These are phyloP conservation scores for Lactarius akahatsu DNA, from an alignment of 768 basidiomycete species.

Conservation along the genomic window DNA sequence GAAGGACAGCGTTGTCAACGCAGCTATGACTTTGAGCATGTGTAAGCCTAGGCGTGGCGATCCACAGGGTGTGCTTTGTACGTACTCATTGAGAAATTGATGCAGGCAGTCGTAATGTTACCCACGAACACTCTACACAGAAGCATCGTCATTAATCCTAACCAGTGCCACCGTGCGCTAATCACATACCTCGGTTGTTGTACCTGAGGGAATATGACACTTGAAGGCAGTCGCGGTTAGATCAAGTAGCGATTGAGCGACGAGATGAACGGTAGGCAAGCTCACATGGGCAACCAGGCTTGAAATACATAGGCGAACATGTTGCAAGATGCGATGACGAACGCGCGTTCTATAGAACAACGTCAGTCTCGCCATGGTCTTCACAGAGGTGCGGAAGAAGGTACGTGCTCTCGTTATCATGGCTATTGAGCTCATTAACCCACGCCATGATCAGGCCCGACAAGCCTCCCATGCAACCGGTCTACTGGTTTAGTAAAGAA, in stretches of 20 bases:
- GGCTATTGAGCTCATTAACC: slow-evolving; percentile 41
- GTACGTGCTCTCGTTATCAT: slow-evolving; percentile 40
- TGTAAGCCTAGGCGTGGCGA: background rate
- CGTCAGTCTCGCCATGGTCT: background rate
- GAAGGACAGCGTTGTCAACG: slow-evolving; percentile 12
- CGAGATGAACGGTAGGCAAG: background rate
- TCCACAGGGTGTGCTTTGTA: background rate
- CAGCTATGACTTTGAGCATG: slow-evolving; percentile 5
- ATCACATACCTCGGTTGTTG: slow-evolving; percentile 38
- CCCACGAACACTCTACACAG: slow-evolving; percentile 36
- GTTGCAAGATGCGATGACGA: slow-evolving; percentile 41
- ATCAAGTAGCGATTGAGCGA: background rate
- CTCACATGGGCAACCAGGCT: slow-evolving; percentile 42
- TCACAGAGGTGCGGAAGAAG: background rate
- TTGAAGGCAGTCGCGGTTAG: slow-evolving; percentile 17
- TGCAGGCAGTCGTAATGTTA: slow-evolving; percentile 38
- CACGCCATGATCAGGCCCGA: slow-evolving; percentile 40
- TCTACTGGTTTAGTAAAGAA: slow-evolving; percentile 27
- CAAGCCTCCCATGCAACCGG: slow-evolving; percentile 35
- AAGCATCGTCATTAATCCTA: background rate
- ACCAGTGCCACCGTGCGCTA: background rate
- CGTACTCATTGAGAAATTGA: slow-evolving; percentile 37
- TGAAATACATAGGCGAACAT: slow-evolving; percentile 39
- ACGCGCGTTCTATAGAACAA: slow-evolving; percentile 37
- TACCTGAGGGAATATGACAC: slow-evolving; percentile 40